A percentile compares a stretch with the other conserved stretches of the same genome.
Evolutionary conservation across 2,329 filamentous ascomycete genomes (phyloP).

Genomic region (Fusarium equiseti): DNA sequence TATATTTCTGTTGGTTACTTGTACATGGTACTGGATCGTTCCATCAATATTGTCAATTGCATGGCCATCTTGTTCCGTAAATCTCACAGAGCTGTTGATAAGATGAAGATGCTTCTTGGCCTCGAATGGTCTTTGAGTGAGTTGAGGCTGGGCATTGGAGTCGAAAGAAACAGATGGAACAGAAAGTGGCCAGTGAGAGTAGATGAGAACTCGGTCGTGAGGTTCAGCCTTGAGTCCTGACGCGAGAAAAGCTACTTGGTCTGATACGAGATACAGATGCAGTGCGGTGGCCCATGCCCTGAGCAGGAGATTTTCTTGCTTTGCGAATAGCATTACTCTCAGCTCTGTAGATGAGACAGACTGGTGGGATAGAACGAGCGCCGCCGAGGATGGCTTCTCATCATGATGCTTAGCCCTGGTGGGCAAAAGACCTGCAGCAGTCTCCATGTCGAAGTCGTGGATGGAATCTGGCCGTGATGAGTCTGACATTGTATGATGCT

Average conservation of each 20-base stretch:
- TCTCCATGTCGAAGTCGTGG: conserved; percentile 8
- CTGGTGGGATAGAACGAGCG: neutral
- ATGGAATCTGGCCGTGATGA: conserved; percentile 1
- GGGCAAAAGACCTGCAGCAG: neutral
- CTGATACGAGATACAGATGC: conserved; percentile 5
- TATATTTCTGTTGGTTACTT: neutral
- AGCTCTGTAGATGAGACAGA: neutral
- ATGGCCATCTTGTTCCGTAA: neutral
- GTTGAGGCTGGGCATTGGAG: neutral
- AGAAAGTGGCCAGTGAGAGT: conserved; percentile 1
- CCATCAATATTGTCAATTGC: neutral
- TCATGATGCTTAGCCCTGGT: neutral
- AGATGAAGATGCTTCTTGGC: neutral
- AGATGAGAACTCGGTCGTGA: neutral
- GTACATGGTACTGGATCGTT: neutral
- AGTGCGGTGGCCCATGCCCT: neutral
- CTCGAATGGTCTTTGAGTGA: neutral
- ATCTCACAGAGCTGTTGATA: neutral
- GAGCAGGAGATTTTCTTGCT: neutral
- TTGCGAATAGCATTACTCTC: neutral
- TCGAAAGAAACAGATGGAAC: neutral
- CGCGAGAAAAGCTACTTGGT: neutral
- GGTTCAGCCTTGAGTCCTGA: neutral
- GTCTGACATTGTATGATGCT: neutral
- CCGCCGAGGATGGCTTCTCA: neutral